Conservation (phyloP, 2,329 filamentous ascomycete species). For the Colletotrichum abscissum region DNA sequence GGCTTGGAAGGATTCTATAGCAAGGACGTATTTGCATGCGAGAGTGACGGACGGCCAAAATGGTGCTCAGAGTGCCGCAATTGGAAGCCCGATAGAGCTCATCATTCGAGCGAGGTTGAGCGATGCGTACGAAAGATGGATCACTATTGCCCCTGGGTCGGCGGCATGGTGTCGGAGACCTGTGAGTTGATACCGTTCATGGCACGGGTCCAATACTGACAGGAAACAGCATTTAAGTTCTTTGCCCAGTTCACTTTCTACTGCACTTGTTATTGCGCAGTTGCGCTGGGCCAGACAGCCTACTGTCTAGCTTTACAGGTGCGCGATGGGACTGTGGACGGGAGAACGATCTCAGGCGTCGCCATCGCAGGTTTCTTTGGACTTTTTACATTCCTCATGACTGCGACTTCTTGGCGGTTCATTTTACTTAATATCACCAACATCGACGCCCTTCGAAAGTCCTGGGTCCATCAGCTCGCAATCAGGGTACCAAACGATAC, state of each 20-base stretch:
- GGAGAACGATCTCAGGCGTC: constrained; percentile 74
- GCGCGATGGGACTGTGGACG: constrained; percentile 58
- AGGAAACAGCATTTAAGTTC: constrained; percentile 80
- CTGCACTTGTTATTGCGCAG: constrained; percentile 73
- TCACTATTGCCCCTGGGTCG: constrained; percentile 97
- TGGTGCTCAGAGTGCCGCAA: constrained; percentile 88
- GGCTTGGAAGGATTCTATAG: constrained; percentile 83
- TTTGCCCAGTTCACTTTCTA: constrained; percentile 90
- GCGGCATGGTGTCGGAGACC: constrained; percentile 88
- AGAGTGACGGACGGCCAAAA: constrained; percentile 82
- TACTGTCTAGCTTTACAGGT: constrained; percentile 70
- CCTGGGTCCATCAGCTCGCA: constrained; percentile 77
- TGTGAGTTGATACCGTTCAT: constrained; percentile 55
- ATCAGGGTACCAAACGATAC: constrained; percentile 71
- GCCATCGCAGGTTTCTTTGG: constrained; percentile 78
- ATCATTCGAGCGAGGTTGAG: constrained; percentile 86
- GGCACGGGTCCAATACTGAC: neutral
- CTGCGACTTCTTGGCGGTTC: constrained; percentile 76
- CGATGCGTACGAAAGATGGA: constrained; percentile 93
- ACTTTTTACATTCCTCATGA: constrained; percentile 85
- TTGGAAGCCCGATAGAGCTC: constrained; percentile 89
- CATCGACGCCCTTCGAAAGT: constrained; percentile 78
- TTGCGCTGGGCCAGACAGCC: constrained; percentile 72
- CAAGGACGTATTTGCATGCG: constrained; percentile 86
- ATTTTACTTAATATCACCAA: constrained; percentile 82